Percentiles rank a stretch among this genome's conserved stretches.
Conservation (phyloP, 768 basidiomycete species). For the Ramaria rubella region DNA sequence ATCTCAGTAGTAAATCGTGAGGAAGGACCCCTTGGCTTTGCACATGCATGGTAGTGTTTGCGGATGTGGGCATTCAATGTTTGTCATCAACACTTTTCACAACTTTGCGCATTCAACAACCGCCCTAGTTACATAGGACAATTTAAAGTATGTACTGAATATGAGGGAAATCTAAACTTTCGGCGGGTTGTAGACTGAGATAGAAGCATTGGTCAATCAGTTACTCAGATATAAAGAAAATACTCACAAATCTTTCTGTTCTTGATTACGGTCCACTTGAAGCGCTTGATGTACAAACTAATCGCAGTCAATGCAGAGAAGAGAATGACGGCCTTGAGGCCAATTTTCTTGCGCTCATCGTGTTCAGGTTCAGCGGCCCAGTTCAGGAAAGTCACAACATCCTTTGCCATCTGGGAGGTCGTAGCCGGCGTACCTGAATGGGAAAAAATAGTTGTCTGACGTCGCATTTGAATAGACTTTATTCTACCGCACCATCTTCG, state of each 20-base stretch:
- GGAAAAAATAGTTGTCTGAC: not conserved
- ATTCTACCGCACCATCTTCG: slow-evolving; percentile 65
- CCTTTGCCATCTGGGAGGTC: slow-evolving; percentile 98
- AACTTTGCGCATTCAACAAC: not conserved
- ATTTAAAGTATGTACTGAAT: slow-evolving; percentile 2
- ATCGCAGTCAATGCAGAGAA: slow-evolving; percentile 78
- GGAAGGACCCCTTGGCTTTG: too few relatives aligned
- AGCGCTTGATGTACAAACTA: slow-evolving; percentile 86
- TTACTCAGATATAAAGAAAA: not conserved
- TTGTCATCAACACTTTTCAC: not conserved
- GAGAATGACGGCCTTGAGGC: slow-evolving; percentile 91
- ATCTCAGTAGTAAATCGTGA: not conserved
- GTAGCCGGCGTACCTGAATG: slow-evolving; percentile 85
- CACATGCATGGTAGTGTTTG: not conserved
- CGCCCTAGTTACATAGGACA: not conserved
- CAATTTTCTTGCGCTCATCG: slow-evolving; percentile 95
- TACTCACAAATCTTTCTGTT: slow-evolving; percentile 84
- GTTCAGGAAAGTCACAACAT: slow-evolving; percentile 89
- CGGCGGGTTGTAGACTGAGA: slow-evolving; percentile 35
- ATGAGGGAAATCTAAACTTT: slow-evolving; percentile 8
- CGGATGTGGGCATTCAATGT: not conserved
- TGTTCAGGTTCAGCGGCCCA: slow-evolving; percentile 99
- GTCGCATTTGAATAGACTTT: not conserved
- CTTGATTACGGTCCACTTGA: slow-evolving; percentile 92
- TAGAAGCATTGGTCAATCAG: slow-evolving; percentile 13